phyloP scores from a whole-genome alignment of 164 flowering plant species.

The Saururus chinensis region DNA sequence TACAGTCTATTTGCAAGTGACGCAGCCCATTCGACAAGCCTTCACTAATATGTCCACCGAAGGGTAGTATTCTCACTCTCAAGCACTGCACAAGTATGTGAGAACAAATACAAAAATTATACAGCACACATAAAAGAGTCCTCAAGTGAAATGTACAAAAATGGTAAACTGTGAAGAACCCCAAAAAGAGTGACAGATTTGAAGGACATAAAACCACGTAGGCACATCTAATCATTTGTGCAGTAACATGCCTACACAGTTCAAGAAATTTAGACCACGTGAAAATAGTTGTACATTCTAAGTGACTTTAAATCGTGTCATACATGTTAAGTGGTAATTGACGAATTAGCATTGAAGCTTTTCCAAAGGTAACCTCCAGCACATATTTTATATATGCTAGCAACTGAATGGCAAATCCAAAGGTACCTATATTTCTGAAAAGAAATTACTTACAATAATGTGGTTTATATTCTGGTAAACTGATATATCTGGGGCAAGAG shows the following conservation, averaged over 20 bases:
- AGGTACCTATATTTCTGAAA: not conserved
- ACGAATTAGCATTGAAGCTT: no score
- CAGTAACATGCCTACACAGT: no score
- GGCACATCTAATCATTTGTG: no score
- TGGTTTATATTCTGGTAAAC: constrained; percentile 37
- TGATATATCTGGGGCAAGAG: constrained; percentile 60
- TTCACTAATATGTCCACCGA: not conserved
- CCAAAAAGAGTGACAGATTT: not conserved
- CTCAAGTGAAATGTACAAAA: not conserved
- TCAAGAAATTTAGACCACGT: no score
- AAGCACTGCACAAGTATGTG: not conserved
- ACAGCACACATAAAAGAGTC: not conserved
- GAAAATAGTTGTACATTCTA: no score
- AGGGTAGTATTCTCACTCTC: not conserved
- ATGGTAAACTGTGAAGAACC: no score
- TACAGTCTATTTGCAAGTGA: not conserved
- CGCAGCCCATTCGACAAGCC: not conserved
- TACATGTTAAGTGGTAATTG: no score
- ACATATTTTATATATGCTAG: no score
- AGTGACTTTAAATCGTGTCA: no score
- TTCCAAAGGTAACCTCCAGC: no score
- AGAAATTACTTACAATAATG: constrained; percentile 8
- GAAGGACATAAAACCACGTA: not conserved
- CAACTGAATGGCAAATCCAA: not conserved
- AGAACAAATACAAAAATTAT: not conserved